Evolutionary conservation across 331 rosid species (phyloP), one percentile per base, ranked within the genome.

Genomic region (Pyracantha coccinea): DNA sequence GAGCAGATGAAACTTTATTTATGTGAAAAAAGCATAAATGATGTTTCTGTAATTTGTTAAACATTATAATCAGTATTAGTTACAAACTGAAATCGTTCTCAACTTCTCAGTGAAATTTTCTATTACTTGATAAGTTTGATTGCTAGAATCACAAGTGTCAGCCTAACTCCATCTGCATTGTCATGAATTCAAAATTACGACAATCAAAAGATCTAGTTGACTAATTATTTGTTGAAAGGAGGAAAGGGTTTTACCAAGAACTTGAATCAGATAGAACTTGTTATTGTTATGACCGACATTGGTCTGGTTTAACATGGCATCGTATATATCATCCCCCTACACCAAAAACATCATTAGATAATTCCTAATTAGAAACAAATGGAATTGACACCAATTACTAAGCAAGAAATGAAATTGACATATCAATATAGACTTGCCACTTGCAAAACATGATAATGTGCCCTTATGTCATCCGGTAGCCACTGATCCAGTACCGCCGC

Each of bases 301-400:
- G 47, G 99, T 92, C 85, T 92, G 97, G 86, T 92, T 95, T 85
- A 92, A 79, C 89, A 90, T 88, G 76, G 97, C 97, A 83, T 95
- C 99, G 59, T 89, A 92, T 68, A 95, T 79, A 19, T 89, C 97
- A 74, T 77, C 87, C 31, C 85, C 97, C 97, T 90, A 71, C 88
- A 85, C 27, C 27, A 27, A 72, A 54, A 66, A 66, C 68, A 57
- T 7, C 31, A 67, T 13, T 21, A 24, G 23, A 14, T 70, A 73
- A 19, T 38, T 66, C 31, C 23, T 10, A 79, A 78, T 71, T 33
- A 11, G 74, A n/a, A 77, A 44, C 24, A 32, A 76, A 82, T 77
- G 62, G 20, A 44, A 35, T 6, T 38, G 41, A 64, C 32, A 50
- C 16, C 20, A 69, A 62, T 64, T 59, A 73, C 47, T 27, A 45